Percentiles rank a stretch among this genome's conserved stretches.
These are phyloP conservation scores for Xerophyta viscosa DNA, from an alignment of 106 monocot genomes.

Conservation along the genomic window DNA sequence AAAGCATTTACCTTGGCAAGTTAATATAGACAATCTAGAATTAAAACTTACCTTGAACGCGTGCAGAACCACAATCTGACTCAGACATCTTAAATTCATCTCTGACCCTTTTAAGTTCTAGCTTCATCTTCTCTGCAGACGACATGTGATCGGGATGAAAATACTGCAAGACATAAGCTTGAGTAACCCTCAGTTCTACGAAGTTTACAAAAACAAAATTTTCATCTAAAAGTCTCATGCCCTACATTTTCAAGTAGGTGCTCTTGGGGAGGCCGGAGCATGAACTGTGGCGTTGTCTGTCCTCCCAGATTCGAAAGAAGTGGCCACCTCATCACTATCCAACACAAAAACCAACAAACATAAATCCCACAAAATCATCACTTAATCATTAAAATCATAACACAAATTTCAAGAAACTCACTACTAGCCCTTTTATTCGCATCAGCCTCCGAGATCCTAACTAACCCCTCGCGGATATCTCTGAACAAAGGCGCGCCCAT, in stretches of 20 bases:
- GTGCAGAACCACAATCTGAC: slow-evolving; percentile 91
- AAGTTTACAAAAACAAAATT: too few species aligned
- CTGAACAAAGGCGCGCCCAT: slow-evolving; percentile 15
- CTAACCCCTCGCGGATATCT: slow-evolving; percentile 37
- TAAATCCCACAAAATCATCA: slow-evolving; percentile 6
- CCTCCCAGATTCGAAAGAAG: slow-evolving; percentile 38
- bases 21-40: too few species aligned
- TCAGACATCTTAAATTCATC: slow-evolving; percentile 97
- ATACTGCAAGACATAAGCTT: slow-evolving; percentile 42
- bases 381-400: too few species aligned
- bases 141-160: slow-evolving; percentile 93
- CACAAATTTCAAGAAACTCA: too few species aligned
- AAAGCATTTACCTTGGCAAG: too few species aligned
- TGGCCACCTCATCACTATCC: slow-evolving; percentile 33
- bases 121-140: slow-evolving; percentile 82
- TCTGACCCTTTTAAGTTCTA: slow-evolving; percentile 76
- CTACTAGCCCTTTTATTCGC: slow-evolving; percentile 13
- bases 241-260: slow-evolving; percentile 67
- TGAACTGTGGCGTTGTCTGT: slow-evolving; percentile 35
- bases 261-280: slow-evolving; percentile 64
- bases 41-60: slow-evolving; percentile 67
- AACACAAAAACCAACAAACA: slow-evolving; percentile 7
- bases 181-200: too few species aligned
- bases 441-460: slow-evolving; percentile 19
- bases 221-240: too few species aligned